phyloP scores from a whole-genome alignment of 164 flowering plant species.

The Tetracentron sinense region DNA sequence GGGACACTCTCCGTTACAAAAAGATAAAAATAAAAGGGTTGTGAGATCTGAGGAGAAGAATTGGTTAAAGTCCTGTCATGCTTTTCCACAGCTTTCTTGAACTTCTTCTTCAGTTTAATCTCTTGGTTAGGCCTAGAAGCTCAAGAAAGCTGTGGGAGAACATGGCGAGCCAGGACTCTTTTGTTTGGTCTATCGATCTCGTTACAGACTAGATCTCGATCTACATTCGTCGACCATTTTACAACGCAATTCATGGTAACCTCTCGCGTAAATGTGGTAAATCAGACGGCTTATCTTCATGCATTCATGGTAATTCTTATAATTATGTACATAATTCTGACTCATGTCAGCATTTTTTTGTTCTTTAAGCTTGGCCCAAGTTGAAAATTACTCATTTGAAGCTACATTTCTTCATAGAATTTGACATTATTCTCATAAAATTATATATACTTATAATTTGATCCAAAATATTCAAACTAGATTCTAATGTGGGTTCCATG shows the following conservation, averaged over 20 bases:
- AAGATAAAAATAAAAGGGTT: neutral
- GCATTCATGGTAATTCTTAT: neutral
- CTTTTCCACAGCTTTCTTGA: constrained; percentile 94
- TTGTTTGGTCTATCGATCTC: too few species aligned
- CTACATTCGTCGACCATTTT: too few species aligned
- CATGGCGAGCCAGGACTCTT: constrained; percentile 35
- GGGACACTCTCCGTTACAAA: too few species aligned
- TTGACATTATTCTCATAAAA: too few species aligned
- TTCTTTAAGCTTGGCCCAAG: too few species aligned
- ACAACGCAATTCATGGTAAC: neutral
- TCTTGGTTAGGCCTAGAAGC: constrained; percentile 24
- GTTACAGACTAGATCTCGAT: too few species aligned
- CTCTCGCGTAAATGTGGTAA: too few species aligned
- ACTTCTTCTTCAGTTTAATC: constrained; percentile 63
- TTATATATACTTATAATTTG: too few species aligned
- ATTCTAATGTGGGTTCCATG: neutral
- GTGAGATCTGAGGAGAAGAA: constrained; percentile 11
- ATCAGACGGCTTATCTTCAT: neutral
- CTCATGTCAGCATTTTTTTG: neutral
- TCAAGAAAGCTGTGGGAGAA: constrained; percentile 54
- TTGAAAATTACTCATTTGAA: too few species aligned
- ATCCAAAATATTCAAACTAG: too few species aligned
- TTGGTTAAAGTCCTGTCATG: constrained; percentile 45
- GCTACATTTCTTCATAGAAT: too few species aligned
- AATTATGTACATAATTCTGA: neutral